Percentiles rank a stretch among this genome's conserved stretches.
Conservation (phyloP, 2,329 filamentous ascomycete genomes). For the Trichoderma sp. region DNA sequence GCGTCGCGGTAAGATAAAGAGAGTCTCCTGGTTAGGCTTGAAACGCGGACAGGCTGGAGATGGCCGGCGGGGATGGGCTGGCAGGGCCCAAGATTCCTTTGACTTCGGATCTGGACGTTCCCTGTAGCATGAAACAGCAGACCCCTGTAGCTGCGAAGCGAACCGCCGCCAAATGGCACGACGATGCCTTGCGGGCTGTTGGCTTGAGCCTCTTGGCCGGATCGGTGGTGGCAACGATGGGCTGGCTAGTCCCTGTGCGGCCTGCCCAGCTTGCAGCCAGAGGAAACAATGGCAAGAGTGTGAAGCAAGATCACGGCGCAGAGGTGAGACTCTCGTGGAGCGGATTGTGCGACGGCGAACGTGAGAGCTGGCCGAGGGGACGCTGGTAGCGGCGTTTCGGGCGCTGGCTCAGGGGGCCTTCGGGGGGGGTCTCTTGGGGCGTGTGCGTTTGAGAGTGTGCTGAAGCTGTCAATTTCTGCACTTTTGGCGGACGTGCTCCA, state of each 20-base stretch:
- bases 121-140: constrained; percentile 28
- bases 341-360: constrained; percentile 31
- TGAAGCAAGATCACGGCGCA: neutral
- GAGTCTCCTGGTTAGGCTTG: constrained; percentile 9
- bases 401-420: constrained; percentile 16
- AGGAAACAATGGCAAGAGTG: neutral
- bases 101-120: constrained; percentile 27
- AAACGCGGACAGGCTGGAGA: constrained; percentile 20
- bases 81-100: constrained; percentile 20
- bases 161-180: constrained; percentile 10
- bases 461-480: neutral
- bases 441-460: constrained; percentile 24
- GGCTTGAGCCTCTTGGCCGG: neutral
- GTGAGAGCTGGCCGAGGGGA: constrained; percentile 30
- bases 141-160: constrained; percentile 24
- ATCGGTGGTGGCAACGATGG: neutral
- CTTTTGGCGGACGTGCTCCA: constrained; percentile 1
- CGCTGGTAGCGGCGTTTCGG: constrained; percentile 29
- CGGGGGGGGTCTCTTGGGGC: constrained; percentile 13
- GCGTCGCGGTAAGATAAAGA: constrained; percentile 26
- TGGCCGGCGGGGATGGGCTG: constrained; percentile 1
- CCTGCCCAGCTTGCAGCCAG: neutral
- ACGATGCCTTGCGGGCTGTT: neutral
- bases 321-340: constrained; percentile 17
- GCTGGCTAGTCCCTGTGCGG: neutral